Evolutionary conservation across 176 grass and related monocot genomes (phyloP), one percentile per base, ranked within the genome.

Genomic region (Cenchrus fungigraminus): DNA sequence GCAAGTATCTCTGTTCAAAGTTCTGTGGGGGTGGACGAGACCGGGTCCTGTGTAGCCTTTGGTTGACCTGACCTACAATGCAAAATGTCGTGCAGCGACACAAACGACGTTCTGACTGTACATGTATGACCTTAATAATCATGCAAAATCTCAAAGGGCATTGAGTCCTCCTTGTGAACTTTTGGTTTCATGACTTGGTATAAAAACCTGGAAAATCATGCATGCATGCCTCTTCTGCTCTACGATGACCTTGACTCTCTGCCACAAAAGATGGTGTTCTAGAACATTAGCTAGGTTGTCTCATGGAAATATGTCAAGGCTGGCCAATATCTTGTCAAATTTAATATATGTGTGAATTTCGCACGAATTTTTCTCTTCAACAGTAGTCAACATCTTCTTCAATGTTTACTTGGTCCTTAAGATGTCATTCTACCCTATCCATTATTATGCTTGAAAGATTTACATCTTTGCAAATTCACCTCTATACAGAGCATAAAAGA

Each of bases 171-270:
- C 12, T 31, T 40, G 6, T 34, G 44, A 63, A 12, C 8, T 37
- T 79, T 49, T 19, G 25, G 44, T 65, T 49, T 8, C 44, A 32
- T 9, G 59, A 64, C 70, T 29, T 20, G 57, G 65, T 64, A 32
- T 61, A n/a, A 73, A 77, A 83, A 59, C 22, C 54, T 31, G 9
- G 60, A 63, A 77, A 31, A 45, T 5, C 19, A 13, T 51, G 6
- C 6, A 37, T 65, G 37, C 1, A 40, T 40, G 37, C 37, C 19
- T 42, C 25, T 28, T 40, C 6, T 79, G 56, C 5, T 47, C 40
- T 45, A 51, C 32, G 0, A 31, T 43, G 76, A 69, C 70, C 79
- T 85, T 69, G 82, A 68, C 82, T 74, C 73, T n/a, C 20, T 77
- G 46, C 61, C 31, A 62, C 20, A 43, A 82, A 70, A 85, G 43